Base-by-base conservation (phyloP, 2,329 filamentous ascomycete genomes). In the Arthrobotrys entomopaga region DNA sequence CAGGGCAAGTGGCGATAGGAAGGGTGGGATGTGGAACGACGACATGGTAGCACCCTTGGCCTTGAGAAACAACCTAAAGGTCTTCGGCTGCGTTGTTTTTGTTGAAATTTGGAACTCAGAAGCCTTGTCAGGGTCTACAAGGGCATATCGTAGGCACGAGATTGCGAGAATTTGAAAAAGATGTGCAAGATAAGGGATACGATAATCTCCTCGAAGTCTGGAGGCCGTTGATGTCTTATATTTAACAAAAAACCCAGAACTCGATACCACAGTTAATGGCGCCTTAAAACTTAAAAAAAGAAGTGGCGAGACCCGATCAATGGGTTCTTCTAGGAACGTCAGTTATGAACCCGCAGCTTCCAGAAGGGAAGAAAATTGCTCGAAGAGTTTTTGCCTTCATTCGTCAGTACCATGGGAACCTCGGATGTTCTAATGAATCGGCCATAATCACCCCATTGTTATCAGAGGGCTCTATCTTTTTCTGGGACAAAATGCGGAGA, bases 401-500 rank as follows among this genome's bases (percentile, higher is more conserved):
- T 49, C n/a, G 46, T 54, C 58, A 48, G 61, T 58, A 73, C 42
- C 48, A 61, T 58, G 61, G 60, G 69, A 58, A 64, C 70, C 70
- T 74, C 70, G 70, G 70, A 58, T 74, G 19, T 74, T 67, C 50
- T 15, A 59, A 40, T 38, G 60, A 67, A 58, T 57, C 42, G 69
- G 63, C 57, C 70, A 74, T 74, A 54, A 67, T 74, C 56, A 42
- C 59, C 63, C 52, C 46, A 74, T 57, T 63, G 43, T 19, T 64
- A 72, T 59, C 53, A 72, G 52, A 72, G 61, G 61, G 56, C 63
- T 63, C 70, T 53, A 70, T 70, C 56, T 29, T 63, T 64, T 63
- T 74, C 56, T 53, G 63, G 69, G 57, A 57, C 50, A 74, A 72
- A 74, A 67, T 74, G 63, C 63, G 70, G 70, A 74, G 70, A 61